Base-by-base conservation (phyloP, 495 filamentous ascomycete genomes). In the Lasiosphaeris hirsuta region DNA sequence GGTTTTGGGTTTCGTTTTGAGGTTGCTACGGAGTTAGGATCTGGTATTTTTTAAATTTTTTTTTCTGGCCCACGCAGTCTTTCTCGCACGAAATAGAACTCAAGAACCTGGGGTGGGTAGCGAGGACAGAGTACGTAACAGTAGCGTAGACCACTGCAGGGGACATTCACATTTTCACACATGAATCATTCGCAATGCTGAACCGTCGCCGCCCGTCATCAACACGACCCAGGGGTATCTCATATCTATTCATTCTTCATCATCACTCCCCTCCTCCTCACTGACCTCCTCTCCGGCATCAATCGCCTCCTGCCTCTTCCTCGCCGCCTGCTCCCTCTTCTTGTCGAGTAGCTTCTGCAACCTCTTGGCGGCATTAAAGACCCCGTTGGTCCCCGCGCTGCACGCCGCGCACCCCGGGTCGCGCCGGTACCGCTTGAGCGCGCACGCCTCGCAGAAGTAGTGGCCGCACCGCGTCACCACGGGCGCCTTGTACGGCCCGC, bases 371-470 rank as follows among this genome's bases (percentile, higher is more conserved):
- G 80, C 81, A 70, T 96, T 96, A 63, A 96, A 98, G 1, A 95
- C 88, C 8, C 94, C 94, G 18, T 85, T 83, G 4, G 95, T 97
- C 2, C 89, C 87, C 7, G 83, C 80, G 1, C 90, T 87, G 70
- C 94, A 97, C 34, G 86, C 89, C 7, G 90, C 90, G 71, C 95
- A 98, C 3, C 81, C 80, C 10, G 90, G 91, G 59, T 87, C 86
- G 57, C 77, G 80, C 59, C 86, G 78, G 70, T 97, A 97, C 54
- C 90, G 71, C 64, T 88, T 80, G 60, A 98, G 72, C 36, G 93
- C 94, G 69, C 95, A 97, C 0, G 75, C 74, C 67, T 96, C 88
- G 70, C 94, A 98, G 60, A 97, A 98, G 65, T 97, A 97, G 69
- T 97, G 95, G 4, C 90, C 87, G 57, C 95, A 97, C 60, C 89